These are phyloP conservation scores for Polyporus tsugae DNA, from an alignment of 1,284 basidiomycete species.

Conservation along the genomic window DNA sequence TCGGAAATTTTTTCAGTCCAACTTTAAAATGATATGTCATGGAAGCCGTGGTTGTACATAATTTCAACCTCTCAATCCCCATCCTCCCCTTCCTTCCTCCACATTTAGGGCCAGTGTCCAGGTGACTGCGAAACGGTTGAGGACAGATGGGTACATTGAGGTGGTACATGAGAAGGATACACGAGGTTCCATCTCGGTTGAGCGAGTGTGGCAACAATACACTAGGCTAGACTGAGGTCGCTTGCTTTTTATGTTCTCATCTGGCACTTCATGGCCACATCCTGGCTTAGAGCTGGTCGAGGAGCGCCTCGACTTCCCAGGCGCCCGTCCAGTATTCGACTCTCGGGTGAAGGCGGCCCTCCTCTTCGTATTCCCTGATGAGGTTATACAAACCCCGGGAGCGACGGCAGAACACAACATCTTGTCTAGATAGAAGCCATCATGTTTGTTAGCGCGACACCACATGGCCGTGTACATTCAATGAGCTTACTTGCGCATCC, in stretches of 20 bases:
- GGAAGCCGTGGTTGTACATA: not conserved
- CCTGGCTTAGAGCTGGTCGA: conserved; percentile 52
- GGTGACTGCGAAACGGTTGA: not conserved
- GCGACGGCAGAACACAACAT: conserved; percentile 80
- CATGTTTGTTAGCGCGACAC: conserved; percentile 2
- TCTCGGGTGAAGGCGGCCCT: conserved; percentile 73
- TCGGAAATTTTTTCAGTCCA: not conserved
- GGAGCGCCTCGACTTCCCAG: conserved; percentile 92
- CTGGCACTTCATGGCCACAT: not conserved
- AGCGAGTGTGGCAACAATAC: conserved; percentile 13
- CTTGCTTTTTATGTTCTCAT: not conserved
- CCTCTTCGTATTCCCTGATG: conserved; percentile 73
- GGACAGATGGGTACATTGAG: not conserved
- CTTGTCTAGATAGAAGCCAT: conserved; percentile 59
- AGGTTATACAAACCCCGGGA: conserved; percentile 80
- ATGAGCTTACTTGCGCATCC: conserved; percentile 71
- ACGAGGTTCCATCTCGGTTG: conserved; percentile 14
- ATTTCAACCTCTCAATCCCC: not conserved
- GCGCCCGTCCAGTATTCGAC: conserved; percentile 90
- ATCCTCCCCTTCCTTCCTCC: not conserved
- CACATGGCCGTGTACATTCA: not conserved
- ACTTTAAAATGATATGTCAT: not conserved
- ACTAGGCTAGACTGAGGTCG: not conserved
- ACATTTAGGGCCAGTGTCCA: conserved; percentile 6
- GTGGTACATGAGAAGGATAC: not conserved